phyloP scores from a whole-genome alignment of 2,329 filamentous ascomycete genomes.

The Passalora sequoiae region DNA sequence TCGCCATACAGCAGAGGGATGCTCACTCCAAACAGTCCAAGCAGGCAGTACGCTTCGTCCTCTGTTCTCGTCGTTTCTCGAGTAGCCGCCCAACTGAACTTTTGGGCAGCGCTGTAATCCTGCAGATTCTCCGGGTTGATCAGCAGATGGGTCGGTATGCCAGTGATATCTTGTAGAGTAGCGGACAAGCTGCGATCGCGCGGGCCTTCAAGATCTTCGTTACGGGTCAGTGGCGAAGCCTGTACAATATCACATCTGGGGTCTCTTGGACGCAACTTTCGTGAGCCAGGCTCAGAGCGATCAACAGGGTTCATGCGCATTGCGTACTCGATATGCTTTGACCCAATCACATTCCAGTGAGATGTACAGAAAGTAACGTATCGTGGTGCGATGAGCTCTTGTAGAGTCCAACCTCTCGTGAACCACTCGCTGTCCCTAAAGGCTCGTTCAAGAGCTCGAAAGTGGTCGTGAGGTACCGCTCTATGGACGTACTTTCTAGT shows the following conservation, averaged over 20 bases:
- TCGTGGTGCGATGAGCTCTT: conserved; percentile 6
- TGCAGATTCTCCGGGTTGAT: not conserved
- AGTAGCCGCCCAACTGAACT: conserved; percentile 11
- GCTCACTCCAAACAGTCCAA: conserved; percentile 42
- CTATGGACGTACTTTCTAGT: too few species aligned
- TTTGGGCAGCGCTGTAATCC: conserved; percentile 2
- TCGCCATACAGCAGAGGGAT: conserved; percentile 28
- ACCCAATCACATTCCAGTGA: conserved; percentile 11
- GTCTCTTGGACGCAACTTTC: too few species aligned
- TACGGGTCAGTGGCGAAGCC: too few species aligned
- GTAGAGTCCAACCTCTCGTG: conserved; percentile 4
- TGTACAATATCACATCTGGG: too few species aligned
- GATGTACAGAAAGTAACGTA: conserved; percentile 1
- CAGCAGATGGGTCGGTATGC: not conserved
- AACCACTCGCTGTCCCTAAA: conserved; percentile 5
- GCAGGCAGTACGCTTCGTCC: conserved; percentile 43
- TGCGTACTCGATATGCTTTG: not conserved
- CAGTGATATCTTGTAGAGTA: not conserved
- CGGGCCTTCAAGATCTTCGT: too few species aligned
- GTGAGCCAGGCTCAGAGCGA: not conserved
- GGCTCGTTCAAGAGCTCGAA: not conserved
- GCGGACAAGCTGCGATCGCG: not conserved
- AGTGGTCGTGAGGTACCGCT: not conserved
- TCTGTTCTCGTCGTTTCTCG: conserved; percentile 27
- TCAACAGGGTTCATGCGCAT: not conserved